Evolutionary conservation across 371 early-diverging fungal genomes (phyloP), one percentile per base, ranked within the genome.

Genomic region (Capniomyces stellatus): DNA sequence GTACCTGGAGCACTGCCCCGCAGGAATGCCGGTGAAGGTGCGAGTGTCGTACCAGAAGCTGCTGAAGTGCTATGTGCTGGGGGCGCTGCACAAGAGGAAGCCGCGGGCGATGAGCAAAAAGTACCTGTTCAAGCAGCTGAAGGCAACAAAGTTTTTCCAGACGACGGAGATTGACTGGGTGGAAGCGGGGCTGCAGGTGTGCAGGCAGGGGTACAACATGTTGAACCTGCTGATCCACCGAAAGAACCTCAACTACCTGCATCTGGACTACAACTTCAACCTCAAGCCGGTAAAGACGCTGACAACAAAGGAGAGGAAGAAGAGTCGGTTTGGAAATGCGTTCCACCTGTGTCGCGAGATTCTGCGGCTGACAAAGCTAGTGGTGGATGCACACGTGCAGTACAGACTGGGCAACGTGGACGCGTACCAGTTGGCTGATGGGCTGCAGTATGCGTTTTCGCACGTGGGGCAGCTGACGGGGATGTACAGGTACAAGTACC

Each of bases 401-500:
- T 94, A 92, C 62, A 89, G 97, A 55, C 75, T 92, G 48, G 93
- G 93, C 52, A 90, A 95, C 60, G 87, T 93, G 27, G 94, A 97
- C 71, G 89, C 92, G 22, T 91, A 85, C 79, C 95, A 96, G 69
- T 75, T 97, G 50, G 96, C 96, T 12, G 91, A 94, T 67, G 93
- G 93, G 55, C 72, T 99, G 50, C 97, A 98, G 63, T 93, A 98
- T 60, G 88, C 90, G 46, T 97, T 99, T 74, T 85, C 93, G 3
- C 97, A 97, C 66, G 94, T 98, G n/a, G 99, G 99, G 42, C 96
- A 93, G 68, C 70, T 94, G 52, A 98, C 99, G 12, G 99, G 98
- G 56, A 98, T 99, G 87, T 99, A 99, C 72, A 84, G 98, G 59
- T 98, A 99, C 81, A 99, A 98, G 77, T 99, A 99, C 72, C 76